Conservation (phyloP, 257 asterid species). For the Leptodermis oblonga region DNA sequence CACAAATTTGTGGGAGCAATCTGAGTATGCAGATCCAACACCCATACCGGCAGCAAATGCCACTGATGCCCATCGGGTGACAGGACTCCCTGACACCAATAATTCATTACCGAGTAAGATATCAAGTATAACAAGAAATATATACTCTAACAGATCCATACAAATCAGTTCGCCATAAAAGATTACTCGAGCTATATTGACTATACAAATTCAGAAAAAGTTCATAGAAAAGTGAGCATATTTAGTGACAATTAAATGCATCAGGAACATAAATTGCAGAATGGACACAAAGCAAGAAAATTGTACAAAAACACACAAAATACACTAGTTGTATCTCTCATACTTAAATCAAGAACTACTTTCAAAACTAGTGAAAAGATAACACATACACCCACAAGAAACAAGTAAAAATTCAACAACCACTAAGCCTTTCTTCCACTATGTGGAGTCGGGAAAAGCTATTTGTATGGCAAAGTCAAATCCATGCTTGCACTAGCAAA, state of each 20-base stretch:
- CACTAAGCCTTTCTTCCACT: too few relatives aligned
- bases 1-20: slow-evolving; percentile 62
- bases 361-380: background rate
- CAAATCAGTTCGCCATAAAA: background rate
- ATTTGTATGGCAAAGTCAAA: background rate
- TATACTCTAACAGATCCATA: background rate
- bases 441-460: background rate
- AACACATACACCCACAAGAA: background rate
- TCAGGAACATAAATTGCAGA: background rate
- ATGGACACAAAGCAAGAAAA: background rate
- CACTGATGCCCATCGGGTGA: slow-evolving; percentile 84
- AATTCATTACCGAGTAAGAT: background rate
- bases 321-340: background rate
- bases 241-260: background rate
- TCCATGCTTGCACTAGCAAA: background rate
- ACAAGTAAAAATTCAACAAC: background rate
- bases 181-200: background rate
- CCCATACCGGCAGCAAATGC: slow-evolving; percentile 88
- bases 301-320: background rate
- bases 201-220: background rate
- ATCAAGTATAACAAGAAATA: background rate
- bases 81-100: slow-evolving; percentile 71
- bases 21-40: slow-evolving; percentile 81
- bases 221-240: background rate
- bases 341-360: background rate